Conservation (phyloP, 1,284 basidiomycete species). For the Lentinus polychrous region DNA sequence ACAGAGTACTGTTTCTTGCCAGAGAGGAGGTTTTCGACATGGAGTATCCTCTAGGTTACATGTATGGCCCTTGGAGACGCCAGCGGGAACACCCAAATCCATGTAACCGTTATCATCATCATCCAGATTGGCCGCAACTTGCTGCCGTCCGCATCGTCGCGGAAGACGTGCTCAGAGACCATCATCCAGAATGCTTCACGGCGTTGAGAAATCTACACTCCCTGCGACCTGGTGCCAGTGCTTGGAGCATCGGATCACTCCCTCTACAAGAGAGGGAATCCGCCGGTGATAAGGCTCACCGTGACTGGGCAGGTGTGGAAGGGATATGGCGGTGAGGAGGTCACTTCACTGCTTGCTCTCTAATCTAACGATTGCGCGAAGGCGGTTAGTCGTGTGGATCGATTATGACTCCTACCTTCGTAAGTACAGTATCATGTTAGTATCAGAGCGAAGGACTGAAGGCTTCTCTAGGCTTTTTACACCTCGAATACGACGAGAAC, state of each 20-base stretch:
- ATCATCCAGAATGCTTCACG: not conserved
- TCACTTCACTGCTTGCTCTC: too few relatives aligned
- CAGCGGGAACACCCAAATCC: not conserved
- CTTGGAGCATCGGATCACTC: not conserved
- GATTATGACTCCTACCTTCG: not conserved
- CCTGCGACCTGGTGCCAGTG: conserved; percentile 1
- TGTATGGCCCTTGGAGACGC: conserved; percentile 1
- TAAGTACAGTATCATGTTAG: too few relatives aligned
- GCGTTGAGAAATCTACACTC: not conserved
- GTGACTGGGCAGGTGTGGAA: conserved; percentile 7
- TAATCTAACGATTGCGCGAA: too few relatives aligned
- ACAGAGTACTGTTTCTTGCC: not conserved
- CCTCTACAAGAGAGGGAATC: not conserved
- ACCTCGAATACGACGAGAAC: too few relatives aligned
- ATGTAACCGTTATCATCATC: not conserved
- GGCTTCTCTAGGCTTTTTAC: not conserved
- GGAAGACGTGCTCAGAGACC: not conserved
- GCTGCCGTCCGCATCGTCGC: not conserved
- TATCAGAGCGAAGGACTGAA: not conserved
- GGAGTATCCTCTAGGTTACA: not conserved
- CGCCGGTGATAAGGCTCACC: not conserved
- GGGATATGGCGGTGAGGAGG: conserved; percentile 6
- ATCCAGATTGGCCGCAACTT: conserved; percentile 1
- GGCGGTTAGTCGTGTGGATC: conserved; percentile 1
- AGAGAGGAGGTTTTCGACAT: not conserved